phyloP scores from a whole-genome alignment of 2,329 filamentous ascomycete species.

The Lachnellula hyalina region DNA sequence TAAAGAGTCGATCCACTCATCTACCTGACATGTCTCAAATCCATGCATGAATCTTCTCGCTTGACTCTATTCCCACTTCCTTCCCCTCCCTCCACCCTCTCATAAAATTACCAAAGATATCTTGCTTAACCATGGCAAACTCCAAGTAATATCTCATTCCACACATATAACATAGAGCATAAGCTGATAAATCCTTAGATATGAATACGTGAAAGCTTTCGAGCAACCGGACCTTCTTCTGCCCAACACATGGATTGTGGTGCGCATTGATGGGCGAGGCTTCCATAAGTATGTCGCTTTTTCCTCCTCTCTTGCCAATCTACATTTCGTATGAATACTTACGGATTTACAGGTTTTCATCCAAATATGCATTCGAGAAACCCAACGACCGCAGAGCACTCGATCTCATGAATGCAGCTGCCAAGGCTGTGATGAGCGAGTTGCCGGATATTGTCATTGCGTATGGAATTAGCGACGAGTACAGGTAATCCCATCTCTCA shows the following conservation, averaged over 20 bases:
- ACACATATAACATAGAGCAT: background rate
- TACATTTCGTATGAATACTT: background rate
- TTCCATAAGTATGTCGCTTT: constrained; percentile 72
- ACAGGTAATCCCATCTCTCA: constrained; percentile 47
- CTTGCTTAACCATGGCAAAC: constrained; percentile 22
- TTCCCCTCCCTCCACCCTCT: background rate
- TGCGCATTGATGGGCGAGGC: constrained; percentile 87
- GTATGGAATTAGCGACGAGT: constrained; percentile 95
- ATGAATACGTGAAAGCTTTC: constrained; percentile 88
- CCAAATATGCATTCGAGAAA: constrained; percentile 80
- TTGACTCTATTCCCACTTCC: background rate
- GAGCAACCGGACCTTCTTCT: constrained; percentile 77
- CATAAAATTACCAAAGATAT: background rate
- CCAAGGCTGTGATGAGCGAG: constrained; percentile 76
- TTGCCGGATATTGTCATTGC: constrained; percentile 80
- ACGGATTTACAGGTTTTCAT: constrained; percentile 58
- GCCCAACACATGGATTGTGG: constrained; percentile 91
- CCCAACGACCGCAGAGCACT: constrained; percentile 86
- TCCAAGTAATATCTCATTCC: constrained; percentile 21
- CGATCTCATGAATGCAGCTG: constrained; percentile 90
- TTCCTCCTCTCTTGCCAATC: background rate
- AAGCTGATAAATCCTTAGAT: constrained; percentile 46
- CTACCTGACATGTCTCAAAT: no score
- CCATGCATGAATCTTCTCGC: background rate
- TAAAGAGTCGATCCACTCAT: no score